A percentile compares a stretch with the other conserved stretches of the same genome.
Evolutionary conservation across 805 yeast species (phyloP).

Genomic region (Wickerhamiella slavikovae): DNA sequence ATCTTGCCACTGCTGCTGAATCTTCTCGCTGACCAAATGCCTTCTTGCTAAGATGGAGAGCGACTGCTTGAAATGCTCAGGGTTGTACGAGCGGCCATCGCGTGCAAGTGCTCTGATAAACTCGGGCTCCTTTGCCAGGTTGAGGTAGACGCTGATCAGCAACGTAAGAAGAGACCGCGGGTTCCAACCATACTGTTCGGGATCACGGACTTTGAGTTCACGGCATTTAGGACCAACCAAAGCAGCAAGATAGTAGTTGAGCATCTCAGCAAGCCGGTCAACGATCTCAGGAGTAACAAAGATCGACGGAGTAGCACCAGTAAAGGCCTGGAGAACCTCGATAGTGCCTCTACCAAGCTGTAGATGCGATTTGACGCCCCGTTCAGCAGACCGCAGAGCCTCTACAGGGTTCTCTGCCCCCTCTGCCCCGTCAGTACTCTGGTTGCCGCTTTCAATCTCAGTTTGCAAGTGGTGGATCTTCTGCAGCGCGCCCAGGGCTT

Average conservation of each 20-base stretch:
- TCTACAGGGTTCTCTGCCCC: constrained; percentile 27
- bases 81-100: constrained; percentile 77
- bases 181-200: constrained; percentile 63
- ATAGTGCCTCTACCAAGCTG: constrained; percentile 70
- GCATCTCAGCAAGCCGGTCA: constrained; percentile 87
- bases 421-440: not conserved
- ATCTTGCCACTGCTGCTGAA: constrained; percentile 38
- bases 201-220: constrained; percentile 65
- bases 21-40: constrained; percentile 32
- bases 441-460: constrained; percentile 15
- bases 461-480: constrained; percentile 56
- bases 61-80: constrained; percentile 49
- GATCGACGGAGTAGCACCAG: constrained; percentile 68
- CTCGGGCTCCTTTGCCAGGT: constrained; percentile 39
- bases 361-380: constrained; percentile 62
- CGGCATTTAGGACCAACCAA: constrained; percentile 90
- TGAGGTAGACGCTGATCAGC: constrained; percentile 54
- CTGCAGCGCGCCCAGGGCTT: constrained; percentile 58
- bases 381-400: constrained; percentile 42
- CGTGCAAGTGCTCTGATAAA: constrained; percentile 67
- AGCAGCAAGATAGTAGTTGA: constrained; percentile 78
- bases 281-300: constrained; percentile 79
- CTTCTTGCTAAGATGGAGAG: constrained; percentile 36
- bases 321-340: constrained; percentile 56
- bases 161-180: constrained; percentile 53